Base-by-base conservation (phyloP, 345 rosid species). In the Salix suchowensis region DNA sequence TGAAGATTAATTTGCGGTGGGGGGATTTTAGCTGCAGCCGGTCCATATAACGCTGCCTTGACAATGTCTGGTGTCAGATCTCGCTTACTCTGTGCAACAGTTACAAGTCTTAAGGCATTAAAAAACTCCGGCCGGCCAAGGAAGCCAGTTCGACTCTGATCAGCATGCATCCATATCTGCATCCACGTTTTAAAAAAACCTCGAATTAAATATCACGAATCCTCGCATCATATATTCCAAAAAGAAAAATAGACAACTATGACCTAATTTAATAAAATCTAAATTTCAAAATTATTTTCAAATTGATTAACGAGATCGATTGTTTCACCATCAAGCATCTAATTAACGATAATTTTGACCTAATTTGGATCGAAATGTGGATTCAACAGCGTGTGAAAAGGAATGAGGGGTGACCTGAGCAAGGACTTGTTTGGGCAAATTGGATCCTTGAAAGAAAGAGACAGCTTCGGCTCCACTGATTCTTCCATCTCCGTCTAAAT, bases 1-100 rank as follows among this genome's bases (percentile, higher is more conserved):
- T 91, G 72, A 76, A 89, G 89, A 85, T 91, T 93, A 81, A 95
- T 95, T 81, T 89, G 89, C 6, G 98, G 98, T 3, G 98, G 82
- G 0, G 98, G 98, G 75, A 95, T 95, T 86, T 89, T 95, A 67
- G 96, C 96, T n/a, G 98, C 94, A 32, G 98, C 96, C 50, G 96
- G 98, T 74, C 97, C 92, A 82, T 88, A 88, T 16, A 95, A 77
- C 61, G 98, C 98, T 36, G 98, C 98, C 80, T 95, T 95, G 72
- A 93, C 98, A 79, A 95, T 93, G 39, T 95, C 98, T 21, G 97
- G 94, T 4, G 98, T 91, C 80, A 95, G 74, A 39, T 93, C 97
- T 74, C 97, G 87, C 90, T 91, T 93, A 80, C 96, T 95, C 85
- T 95, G 98, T 50, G 96, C 97, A 71, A 95, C 98, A 19, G 98